Evolutionary conservation across 768 basidiomycete genomes (phyloP), one percentile per base, ranked within the genome.

Genomic region (Tylopilus vinaceipallidus): DNA sequence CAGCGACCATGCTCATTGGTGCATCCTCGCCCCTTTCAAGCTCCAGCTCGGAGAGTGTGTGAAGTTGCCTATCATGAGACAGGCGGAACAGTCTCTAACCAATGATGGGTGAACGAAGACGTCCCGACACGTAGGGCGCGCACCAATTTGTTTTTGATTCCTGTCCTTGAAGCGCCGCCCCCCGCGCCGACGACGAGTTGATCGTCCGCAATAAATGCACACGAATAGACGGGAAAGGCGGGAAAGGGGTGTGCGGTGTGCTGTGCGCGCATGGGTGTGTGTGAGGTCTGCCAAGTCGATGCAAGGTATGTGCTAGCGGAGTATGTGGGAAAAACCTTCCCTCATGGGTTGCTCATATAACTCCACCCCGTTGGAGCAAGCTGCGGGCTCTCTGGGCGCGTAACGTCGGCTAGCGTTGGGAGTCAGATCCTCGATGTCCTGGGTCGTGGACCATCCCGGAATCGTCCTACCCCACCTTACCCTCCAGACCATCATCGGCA

Each of bases 131-230:
- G 30, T 4, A 30, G 42, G 22, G 12, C 26, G 24, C 50, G 19
- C 56, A 91, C 95, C 57, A 99, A 71, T 67, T 92, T 91, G 72
- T 99, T 99, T 75, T 92, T 91, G 52, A 99, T 88, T 4, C 97
- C 97, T 45, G 80, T 92, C 54, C 81, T 81, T 10, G 88, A 82
- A 12, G 89, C 79, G 16, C 95, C 95, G 2, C 89, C 89, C 17
- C 97, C 97, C 4, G 95, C 97, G 2, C 93, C 95, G 6, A 95
- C 75, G 2, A 95, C 75, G 17, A 98, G 71, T 22, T 80, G 74
- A 20, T 80, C 74, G n/a, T 84, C 76, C 1, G 84, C 77, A 10
- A 89, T 63, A 71, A 95, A 98, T 13, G 83, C 82, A 44, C 86
- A 82, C 5, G 90, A 90, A 64, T 93, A 97, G 42, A 97, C 85